These are phyloP conservation scores for Myxozyma mucilagina DNA, from an alignment of 805 yeast genomes.

Conservation along the genomic window DNA sequence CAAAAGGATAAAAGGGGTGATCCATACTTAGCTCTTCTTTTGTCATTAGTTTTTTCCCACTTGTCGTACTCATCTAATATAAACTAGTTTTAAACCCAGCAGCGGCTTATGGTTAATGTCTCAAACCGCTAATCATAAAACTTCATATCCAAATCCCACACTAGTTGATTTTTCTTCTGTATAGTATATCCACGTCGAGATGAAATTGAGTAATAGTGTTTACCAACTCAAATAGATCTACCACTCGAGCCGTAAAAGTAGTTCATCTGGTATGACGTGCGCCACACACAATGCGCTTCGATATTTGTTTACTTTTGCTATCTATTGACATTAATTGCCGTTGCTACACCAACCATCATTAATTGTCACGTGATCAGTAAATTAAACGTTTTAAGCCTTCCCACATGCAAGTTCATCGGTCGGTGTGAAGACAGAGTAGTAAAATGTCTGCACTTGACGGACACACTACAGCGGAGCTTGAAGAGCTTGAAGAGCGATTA, in stretches of 20 bases:
- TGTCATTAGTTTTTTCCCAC: slow-evolving; percentile 16
- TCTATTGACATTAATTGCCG: background rate
- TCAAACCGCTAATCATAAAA: too few relatives aligned
- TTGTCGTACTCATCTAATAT: slow-evolving; percentile 2
- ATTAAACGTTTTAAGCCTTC: background rate
- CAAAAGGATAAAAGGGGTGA: background rate
- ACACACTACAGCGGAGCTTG: slow-evolving; percentile 19
- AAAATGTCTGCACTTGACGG: slow-evolving; percentile 15
- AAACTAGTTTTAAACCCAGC: background rate
- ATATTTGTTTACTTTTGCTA: background rate
- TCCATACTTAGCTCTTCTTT: slow-evolving; percentile 26
- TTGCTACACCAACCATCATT: background rate
- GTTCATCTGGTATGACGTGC: background rate
- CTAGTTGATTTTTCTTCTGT: background rate
- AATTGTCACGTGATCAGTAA: background rate
- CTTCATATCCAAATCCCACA: too few relatives aligned
- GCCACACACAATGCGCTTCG: background rate
- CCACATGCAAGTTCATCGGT: background rate
- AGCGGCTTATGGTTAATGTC: too few relatives aligned
- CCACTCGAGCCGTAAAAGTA: background rate
- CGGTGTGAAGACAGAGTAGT: background rate
- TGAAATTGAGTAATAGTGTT: background rate
- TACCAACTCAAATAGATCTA: background rate
- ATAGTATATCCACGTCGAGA: too few relatives aligned
- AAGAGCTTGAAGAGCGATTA: slow-evolving; percentile 41